Base-by-base conservation (phyloP, 306 rosid genomes). In the Quercus cerris region DNA sequence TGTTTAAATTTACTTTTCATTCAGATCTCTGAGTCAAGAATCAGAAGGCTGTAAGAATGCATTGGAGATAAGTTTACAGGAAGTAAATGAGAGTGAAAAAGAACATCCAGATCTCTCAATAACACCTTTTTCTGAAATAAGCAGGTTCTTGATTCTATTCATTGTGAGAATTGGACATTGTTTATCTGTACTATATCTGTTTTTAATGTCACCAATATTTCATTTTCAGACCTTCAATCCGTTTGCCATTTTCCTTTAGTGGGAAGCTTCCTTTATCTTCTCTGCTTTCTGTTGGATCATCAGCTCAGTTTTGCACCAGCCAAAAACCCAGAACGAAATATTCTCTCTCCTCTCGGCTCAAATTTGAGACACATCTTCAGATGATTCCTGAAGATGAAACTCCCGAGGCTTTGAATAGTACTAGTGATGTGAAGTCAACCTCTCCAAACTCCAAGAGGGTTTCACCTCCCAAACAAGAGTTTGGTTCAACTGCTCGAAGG, bases 361-460 rank as follows among this genome's bases (percentile, higher is more conserved):
- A 82, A 61, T 74, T 83, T 11, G 93, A 84, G 83, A 87, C 85
- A 63, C 80, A 80, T n/a, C 28, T 59, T 46, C 84, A 83, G 78
- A 71, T 79, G 22, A 83, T 79, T 61, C 55, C 77, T 3, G 97
- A 88, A 23, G 92, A 89, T n/a, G 94, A 86, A 82, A 86, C 91
- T 79, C 87, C 89, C 0, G 91, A 90, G 51, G 77, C 81, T 81
- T 89, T 90, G 33, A 75, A 77, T 9, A 81, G 77, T 11, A 88
- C 94, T 7, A 71, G 54, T 0, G 91, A 89, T 44, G 69, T 91
- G 70, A 91, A 88, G 84, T 89, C 92, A 33, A 83, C 85, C 76
- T 92, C 98, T 81, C 97, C 97, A 4, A 91, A 93, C 79, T 84
- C 94, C 75, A 91, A 91, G 85, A 89, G 98, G 88, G 86, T 93